Conservation (phyloP, 2,329 filamentous ascomycete species). For the Sporothrix pallida region DNA sequence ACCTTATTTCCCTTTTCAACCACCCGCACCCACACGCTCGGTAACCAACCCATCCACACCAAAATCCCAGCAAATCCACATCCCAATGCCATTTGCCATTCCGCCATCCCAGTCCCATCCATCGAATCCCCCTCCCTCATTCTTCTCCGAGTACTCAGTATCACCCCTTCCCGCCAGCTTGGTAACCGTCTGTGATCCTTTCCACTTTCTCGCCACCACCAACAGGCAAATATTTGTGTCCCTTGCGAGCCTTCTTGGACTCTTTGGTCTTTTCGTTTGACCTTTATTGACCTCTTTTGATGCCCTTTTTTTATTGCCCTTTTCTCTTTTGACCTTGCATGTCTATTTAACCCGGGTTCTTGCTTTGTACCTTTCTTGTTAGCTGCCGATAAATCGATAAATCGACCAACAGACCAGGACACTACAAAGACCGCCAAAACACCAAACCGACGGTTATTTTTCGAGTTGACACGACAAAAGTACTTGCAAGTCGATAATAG, state of each 20-base stretch:
- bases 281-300: no score
- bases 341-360: background rate
- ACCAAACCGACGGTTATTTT: background rate
- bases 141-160: no score
- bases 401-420: no score
- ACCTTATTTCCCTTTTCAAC: slow-evolving; percentile 16
- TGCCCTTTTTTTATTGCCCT: background rate
- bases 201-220: slow-evolving; percentile 9
- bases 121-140: background rate
- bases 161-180: slow-evolving; percentile 1
- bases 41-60: slow-evolving; percentile 11
- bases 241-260: no score
- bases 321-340: background rate
- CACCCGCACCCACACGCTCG: slow-evolving; percentile 20
- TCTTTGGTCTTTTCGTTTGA: no score
- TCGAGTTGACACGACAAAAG: background rate
- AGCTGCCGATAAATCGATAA: background rate
- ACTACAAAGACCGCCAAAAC: no score
- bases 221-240: background rate
- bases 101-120: background rate
- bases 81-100: background rate
- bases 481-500: background rate
- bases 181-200: slow-evolving; percentile 21
- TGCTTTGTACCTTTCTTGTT: background rate
- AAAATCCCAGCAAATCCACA: no score